These are phyloP conservation scores for Vitis labrusca DNA, from an alignment of 164 flowering plant genomes.

Conservation along the genomic window DNA sequence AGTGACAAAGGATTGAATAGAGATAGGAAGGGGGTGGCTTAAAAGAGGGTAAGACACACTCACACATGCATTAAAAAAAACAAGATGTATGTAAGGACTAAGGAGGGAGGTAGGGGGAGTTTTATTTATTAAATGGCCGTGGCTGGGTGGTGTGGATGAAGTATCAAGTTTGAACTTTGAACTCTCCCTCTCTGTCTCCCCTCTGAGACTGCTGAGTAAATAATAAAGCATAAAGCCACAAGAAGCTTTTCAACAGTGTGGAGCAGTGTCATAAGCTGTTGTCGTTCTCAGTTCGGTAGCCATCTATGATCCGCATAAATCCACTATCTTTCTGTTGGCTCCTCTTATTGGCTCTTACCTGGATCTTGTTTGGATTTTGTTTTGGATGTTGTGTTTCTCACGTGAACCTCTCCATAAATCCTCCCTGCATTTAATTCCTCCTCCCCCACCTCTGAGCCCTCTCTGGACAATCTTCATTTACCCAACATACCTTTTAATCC, in stretches of 20 bases:
- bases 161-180: neutral
- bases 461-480: neutral
- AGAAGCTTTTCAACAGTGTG: neutral
- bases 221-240: neutral
- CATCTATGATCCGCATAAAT: slow-evolving; percentile 17
- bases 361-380: slow-evolving; percentile 44
- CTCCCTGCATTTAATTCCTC: slow-evolving; percentile 9
- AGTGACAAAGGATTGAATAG: slow-evolving; percentile 4
- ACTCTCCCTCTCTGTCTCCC: neutral
- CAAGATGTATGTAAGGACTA: neutral
- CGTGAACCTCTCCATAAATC: slow-evolving; percentile 30
- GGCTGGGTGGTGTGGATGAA: neutral
- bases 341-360: slow-evolving; percentile 11
- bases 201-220: neutral
- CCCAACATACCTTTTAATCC: too few species aligned
- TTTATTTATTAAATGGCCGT: too few species aligned
- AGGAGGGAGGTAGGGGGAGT: neutral
- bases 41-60: neutral
- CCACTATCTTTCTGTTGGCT: slow-evolving; percentile 10
- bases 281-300: slow-evolving; percentile 23
- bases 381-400: slow-evolving; percentile 20
- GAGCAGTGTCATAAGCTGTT: slow-evolving; percentile 6
- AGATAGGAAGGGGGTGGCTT: neutral
- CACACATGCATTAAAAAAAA: neutral
- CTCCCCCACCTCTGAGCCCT: neutral